Evolutionary conservation across 2,329 filamentous ascomycete species (phyloP).

Genomic region (Aureobasidium melanogenum): DNA sequence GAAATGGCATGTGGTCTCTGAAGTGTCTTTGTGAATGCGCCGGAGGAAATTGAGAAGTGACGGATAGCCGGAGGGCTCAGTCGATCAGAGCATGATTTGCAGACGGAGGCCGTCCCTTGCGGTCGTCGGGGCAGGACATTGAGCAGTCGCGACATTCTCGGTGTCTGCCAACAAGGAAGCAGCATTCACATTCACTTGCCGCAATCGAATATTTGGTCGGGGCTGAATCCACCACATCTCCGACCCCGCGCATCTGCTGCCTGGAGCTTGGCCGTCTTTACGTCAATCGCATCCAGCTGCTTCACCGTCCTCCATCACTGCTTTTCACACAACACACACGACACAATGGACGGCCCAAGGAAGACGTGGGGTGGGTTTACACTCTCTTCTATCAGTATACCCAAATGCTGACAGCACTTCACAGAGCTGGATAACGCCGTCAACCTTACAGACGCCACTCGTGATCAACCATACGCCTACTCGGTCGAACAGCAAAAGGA

Average conservation of each 20-base stretch:
- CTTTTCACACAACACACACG: not conserved
- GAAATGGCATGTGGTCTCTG: not conserved
- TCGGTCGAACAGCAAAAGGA: slow-evolving; percentile 59
- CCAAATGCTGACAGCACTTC: not conserved
- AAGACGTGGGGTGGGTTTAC: slow-evolving; percentile 15
- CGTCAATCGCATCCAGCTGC: not conserved
- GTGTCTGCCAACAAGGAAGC: not conserved
- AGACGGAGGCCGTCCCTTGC: not conserved
- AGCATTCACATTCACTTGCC: not conserved
- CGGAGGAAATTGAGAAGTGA: not conserved
- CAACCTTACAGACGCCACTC: slow-evolving; percentile 72
- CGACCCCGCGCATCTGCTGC: not conserved
- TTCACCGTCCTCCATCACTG: not conserved
- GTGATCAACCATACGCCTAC: slow-evolving; percentile 88
- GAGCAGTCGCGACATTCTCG: slow-evolving; percentile 2
- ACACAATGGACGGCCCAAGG: slow-evolving; percentile 13
- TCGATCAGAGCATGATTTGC: not conserved
- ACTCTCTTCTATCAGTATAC: not conserved
- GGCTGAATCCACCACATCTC: not conserved
- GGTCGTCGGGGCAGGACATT: not conserved
- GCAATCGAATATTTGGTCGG: not conserved
- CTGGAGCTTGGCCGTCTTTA: not conserved
- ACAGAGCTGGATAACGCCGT: slow-evolving; percentile 78
- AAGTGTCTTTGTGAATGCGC: not conserved
- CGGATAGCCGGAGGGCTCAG: not conserved